Percentiles rank a stretch among this genome's conserved stretches.
These are phyloP conservation scores for Phytophthora syringae DNA, from an alignment of 352 stramenopile species.

Conservation along the genomic window DNA sequence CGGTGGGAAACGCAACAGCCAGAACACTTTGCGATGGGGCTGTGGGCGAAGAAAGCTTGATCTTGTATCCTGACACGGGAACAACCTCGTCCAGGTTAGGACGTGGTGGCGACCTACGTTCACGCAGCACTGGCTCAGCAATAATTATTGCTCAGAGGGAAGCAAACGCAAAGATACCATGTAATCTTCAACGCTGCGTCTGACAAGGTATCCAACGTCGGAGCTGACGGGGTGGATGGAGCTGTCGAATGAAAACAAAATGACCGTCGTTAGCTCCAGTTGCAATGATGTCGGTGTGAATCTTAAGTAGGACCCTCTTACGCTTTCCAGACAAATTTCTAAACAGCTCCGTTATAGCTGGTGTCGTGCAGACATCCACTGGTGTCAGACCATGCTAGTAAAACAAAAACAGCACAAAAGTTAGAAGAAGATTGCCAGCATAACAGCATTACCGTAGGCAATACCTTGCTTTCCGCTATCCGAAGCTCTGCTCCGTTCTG, in stretches of 20 bases:
- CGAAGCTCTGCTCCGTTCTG: constrained; percentile 64
- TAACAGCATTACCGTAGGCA: background rate
- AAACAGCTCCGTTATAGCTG: constrained; percentile 55
- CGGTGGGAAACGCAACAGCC: constrained; percentile 36
- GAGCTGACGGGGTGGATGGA: constrained; percentile 36
- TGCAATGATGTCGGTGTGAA: too few relatives aligned
- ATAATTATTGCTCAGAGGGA: background rate
- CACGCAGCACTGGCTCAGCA: background rate
- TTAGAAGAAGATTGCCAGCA: background rate
- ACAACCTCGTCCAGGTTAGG: constrained; percentile 51
- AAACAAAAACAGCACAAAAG: background rate
- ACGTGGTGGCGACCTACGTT: constrained; percentile 35
- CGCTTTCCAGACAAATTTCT: constrained; percentile 44
- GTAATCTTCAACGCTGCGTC: constrained; percentile 36
- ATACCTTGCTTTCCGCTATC: constrained; percentile 52
- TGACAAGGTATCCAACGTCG: constrained; percentile 20
- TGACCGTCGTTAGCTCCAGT: too few relatives aligned
- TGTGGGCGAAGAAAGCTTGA: constrained; percentile 35
- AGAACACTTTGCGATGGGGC: constrained; percentile 26
- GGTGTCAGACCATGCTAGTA: constrained; percentile 64
- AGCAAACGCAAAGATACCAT: constrained; percentile 40
- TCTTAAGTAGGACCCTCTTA: constrained; percentile 28
- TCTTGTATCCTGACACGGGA: constrained; percentile 73
- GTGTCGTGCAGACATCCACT: constrained; percentile 61
- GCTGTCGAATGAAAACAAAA: constrained; percentile 32